Conservation (phyloP, 208 protist species). For the Acanthamoeba rhysodes region DNA sequence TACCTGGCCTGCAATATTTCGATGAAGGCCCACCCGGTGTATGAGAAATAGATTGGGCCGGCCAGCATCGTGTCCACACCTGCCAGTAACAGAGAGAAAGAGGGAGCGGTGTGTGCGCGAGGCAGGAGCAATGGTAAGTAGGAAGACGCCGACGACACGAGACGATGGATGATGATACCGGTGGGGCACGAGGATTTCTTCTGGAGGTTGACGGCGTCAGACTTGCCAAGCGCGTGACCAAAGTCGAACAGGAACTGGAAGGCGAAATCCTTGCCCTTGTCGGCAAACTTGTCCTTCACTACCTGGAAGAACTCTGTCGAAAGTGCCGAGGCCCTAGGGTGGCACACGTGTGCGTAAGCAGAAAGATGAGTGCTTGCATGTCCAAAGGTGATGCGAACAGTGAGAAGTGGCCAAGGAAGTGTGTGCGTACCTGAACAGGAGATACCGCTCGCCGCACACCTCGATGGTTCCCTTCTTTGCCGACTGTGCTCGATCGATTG, state of each 20-base stretch:
- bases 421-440: neutral
- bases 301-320: slow-evolving; percentile 5
- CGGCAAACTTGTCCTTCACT: neutral
- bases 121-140: neutral
- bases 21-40: slow-evolving; percentile 26
- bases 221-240: neutral
- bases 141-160: no score
- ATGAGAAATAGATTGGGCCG: slow-evolving; percentile 1
- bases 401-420: neutral
- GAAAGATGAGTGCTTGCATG: neutral
- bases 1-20: neutral
- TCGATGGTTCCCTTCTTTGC: slow-evolving; percentile 20
- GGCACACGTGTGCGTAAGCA: neutral
- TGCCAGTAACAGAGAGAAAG: neutral
- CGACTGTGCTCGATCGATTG: neutral
- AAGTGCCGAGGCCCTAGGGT: neutral
- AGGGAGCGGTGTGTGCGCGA: neutral
- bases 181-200: neutral
- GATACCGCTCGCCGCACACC: slow-evolving; percentile 13
- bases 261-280: slow-evolving; percentile 26
- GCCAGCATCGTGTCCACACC: slow-evolving; percentile 20
- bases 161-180: neutral
- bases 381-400: neutral
- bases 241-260: slow-evolving; percentile 24
- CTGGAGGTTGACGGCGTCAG: neutral